Conservation (phyloP, 352 stramenopile species). For the Globisporangium echinulatum region DNA sequence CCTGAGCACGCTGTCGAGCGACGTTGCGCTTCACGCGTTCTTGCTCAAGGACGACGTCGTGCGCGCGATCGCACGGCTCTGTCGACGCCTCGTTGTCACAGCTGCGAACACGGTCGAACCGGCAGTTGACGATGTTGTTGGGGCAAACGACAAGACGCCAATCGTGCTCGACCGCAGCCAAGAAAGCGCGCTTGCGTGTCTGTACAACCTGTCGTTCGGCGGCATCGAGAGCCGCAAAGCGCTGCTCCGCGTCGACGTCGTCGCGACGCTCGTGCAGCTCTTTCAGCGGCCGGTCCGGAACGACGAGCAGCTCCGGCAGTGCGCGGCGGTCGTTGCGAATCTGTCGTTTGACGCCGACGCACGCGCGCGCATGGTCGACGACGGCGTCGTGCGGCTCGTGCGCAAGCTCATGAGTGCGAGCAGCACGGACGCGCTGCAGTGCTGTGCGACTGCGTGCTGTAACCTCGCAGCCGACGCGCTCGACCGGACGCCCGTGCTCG, state of each 20-base stretch:
- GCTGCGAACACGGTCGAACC: conserved; percentile 40
- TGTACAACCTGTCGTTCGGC: conserved; percentile 80
- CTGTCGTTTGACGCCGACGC: conserved; percentile 69
- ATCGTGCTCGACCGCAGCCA: conserved; percentile 48
- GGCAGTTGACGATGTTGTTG: conserved; percentile 24
- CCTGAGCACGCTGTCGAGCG: conserved; percentile 77
- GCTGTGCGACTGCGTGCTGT: conserved; percentile 68
- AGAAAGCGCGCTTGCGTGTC: conserved; percentile 64
- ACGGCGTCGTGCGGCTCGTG: conserved; percentile 54
- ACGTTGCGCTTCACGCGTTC: conserved; percentile 55
- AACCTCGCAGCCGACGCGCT: conserved; percentile 66
- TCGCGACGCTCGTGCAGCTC: conserved; percentile 56
- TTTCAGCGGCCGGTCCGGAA: conserved; percentile 63
- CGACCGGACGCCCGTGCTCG: conserved; percentile 60
- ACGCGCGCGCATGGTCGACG: conserved; percentile 48
- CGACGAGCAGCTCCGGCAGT: conserved; percentile 64
- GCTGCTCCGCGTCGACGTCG: conserved; percentile 49
- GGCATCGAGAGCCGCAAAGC: conserved; percentile 45
- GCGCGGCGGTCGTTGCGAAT: conserved; percentile 57
- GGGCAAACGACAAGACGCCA: conserved; percentile 30
- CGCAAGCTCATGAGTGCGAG: conserved; percentile 61
- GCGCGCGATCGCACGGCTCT: conserved; percentile 57
- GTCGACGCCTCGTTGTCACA: conserved; percentile 36
- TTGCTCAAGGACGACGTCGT: conserved; percentile 72
- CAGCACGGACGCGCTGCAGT: conserved; percentile 57